Base-by-base conservation (phyloP, 1,139 yeast species). In the Torulaspora pretoriensis region DNA sequence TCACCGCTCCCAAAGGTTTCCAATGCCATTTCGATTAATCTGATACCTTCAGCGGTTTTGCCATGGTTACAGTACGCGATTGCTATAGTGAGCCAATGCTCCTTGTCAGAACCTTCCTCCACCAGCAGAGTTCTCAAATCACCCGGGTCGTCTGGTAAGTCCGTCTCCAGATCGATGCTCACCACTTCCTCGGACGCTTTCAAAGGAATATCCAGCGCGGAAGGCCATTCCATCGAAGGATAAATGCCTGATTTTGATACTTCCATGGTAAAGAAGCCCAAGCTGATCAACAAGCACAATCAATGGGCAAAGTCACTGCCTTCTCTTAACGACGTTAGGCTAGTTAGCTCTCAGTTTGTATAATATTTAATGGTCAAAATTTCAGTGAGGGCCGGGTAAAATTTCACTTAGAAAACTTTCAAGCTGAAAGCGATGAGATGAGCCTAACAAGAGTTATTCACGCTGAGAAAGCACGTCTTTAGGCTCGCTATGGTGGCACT, bases 81-180 rank as follows among this genome's bases (percentile, higher is more conserved):
- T 0, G 95, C 92, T 48, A 89, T 80, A 12, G 84, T 75, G 17
- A 87, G 68, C 98, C 98, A 92, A 67, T 80, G 86, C 60, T 82
- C 81, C 42, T 77, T 73, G 27, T 79, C 81, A 50, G 94, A 83
- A 47, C 76, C 77, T 67, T 89, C 97, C 51, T 85, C 87, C 50
- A 83, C 83, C 53, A 92, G 71, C 52, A 92, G 75, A 31, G 78
- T 77, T 54, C 85, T 81, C 55, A 92, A 73, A 60, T 92, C 97
- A 43, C 80, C 75, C 4, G 96, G 85, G 62, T 89, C 96, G 17
- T 86, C 96, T 1, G 96, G 95, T 49, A 90, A 71, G 61, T 90
- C 97, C 37, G 77, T 78, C 35, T 72, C 70, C 48, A 74, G 74
- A 65, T 79, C 85, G 52, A 85, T 78, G 46, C 80, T 74, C 49